Evolutionary conservation across 2,329 filamentous ascomycete species (phyloP), one percentile per base, ranked within the genome.

Genomic region (Sclerotinia spermophila): DNA sequence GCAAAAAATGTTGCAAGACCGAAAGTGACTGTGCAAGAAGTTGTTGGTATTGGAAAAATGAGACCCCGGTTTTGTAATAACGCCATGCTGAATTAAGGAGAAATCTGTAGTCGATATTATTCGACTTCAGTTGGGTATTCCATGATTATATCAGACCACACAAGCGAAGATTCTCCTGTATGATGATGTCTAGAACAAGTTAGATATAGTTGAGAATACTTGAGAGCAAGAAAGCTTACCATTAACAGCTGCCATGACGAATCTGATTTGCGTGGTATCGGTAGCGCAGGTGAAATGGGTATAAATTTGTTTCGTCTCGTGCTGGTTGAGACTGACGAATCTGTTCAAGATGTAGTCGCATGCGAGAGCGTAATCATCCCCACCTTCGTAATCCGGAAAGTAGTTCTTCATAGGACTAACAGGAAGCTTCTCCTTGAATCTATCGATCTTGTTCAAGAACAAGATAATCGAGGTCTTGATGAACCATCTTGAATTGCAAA

Each of bases 281-380:
- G 96, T 99, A 73, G 96, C 96, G 81, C 96, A 98, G 66, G 96
- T 99, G 84, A 99, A 99, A 83, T 98, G 96, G 72, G 96, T 99
- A 86, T 99, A 99, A 82, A 99, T 98, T 82, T 99, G 96, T 87
- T 99, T 99, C 69, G 94, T 97, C 85, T 98, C 96, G 81, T 97
- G 95, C 83, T 98, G 96, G 85, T 99, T 99, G 81, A 99, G 86
- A 81, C 92, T 96, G 78, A 98, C 96, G 83, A 99, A 99, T 80
- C 96, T 90, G 87, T 98, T 98, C 73, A 99, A 88, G 79, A 99
- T 98, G 84, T 99, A 99, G 82, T 99, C 95, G 84, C 96, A 99
- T 51, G 96, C 96, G 67, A 93, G 92, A 55, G 92, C 90, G 80
- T 99, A 99, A 83, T 99, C 95, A 77, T 97, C 92, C 77, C 96